A percentile compares a stretch with the other conserved stretches of the same genome.
These are phyloP conservation scores for Albugo candida DNA, from an alignment of 352 stramenopile species.

Conservation along the genomic window DNA sequence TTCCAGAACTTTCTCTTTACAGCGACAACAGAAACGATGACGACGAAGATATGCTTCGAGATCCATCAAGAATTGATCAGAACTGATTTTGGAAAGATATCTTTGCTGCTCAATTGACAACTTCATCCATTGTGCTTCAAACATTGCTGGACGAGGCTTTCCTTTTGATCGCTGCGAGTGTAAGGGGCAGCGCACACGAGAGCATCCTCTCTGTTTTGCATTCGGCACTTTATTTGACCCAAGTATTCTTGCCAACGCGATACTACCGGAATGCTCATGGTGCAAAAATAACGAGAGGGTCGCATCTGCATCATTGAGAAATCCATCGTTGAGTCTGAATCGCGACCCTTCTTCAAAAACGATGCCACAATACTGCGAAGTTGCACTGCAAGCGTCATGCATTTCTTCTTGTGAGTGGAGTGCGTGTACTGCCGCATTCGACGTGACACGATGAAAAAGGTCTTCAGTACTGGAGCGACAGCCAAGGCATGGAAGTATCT, in stretches of 20 bases:
- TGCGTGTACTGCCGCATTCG: neutral
- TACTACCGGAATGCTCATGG: constrained; percentile 43
- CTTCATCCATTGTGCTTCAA: constrained; percentile 61
- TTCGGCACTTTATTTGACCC: constrained; percentile 10
- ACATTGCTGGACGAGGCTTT: constrained; percentile 45
- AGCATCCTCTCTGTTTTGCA: constrained; percentile 12
- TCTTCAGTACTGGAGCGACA: constrained; percentile 61
- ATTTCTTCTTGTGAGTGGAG: constrained; percentile 3
- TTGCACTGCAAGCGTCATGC: constrained; percentile 5
- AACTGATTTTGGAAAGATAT: constrained; percentile 71
- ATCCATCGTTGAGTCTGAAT: constrained; percentile 47
- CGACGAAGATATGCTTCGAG: constrained; percentile 65
- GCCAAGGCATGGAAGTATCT: constrained; percentile 51
- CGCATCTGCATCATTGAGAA: constrained; percentile 40
- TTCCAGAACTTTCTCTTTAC: constrained; percentile 77
- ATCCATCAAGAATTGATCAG: constrained; percentile 72
- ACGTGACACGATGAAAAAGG: constrained; percentile 48
- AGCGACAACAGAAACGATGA: constrained; percentile 75
- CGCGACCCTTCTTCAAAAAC: constrained; percentile 6
- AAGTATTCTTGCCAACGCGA: constrained; percentile 27
- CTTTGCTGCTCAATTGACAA: constrained; percentile 56
- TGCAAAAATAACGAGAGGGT: constrained; percentile 58
- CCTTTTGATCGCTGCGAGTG: constrained; percentile 55
- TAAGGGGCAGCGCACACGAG: constrained; percentile 44
- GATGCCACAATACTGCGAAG: constrained; percentile 3